Evolutionary conservation across 352 stramenopile species (phyloP).

Genomic region (Phytophthora pistaciae): DNA sequence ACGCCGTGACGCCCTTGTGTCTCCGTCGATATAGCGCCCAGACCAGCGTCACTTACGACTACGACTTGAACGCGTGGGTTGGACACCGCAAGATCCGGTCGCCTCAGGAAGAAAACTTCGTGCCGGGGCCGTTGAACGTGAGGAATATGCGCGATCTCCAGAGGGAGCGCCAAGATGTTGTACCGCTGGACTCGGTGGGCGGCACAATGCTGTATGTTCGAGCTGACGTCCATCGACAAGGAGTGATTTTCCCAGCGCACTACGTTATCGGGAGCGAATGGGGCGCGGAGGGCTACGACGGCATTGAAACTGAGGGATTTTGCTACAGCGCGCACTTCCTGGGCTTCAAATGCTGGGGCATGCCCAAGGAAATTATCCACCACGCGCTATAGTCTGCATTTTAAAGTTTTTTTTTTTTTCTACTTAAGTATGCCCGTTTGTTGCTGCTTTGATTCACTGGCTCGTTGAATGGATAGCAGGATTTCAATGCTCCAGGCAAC

Average conservation of each 20-base stretch:
- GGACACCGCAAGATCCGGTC: conserved; percentile 5
- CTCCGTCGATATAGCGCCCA: conserved; percentile 1
- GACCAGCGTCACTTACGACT: conserved; percentile 1
- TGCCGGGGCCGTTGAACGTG: background rate
- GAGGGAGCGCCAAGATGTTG: background rate
- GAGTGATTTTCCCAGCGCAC: conserved; percentile 44
- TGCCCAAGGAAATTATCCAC: conserved; percentile 42
- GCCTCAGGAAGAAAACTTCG: conserved; percentile 8
- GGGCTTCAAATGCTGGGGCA: conserved; percentile 48
- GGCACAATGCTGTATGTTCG: conserved; percentile 52
- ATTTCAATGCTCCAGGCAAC: background rate
- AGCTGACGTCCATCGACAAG: conserved; percentile 50
- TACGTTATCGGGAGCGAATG: conserved; percentile 47
- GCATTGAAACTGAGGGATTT: conserved; percentile 51
- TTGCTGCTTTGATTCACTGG: background rate
- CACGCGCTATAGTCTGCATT: conserved; percentile 9
- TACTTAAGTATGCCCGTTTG: too few relatives aligned
- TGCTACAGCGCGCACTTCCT: conserved; percentile 50
- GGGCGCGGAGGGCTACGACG: conserved; percentile 45
- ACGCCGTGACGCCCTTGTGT: conserved; percentile 19
- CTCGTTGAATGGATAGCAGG: background rate
- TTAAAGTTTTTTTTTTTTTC: background rate
- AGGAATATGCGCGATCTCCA: conserved; percentile 13
- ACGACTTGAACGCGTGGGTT: conserved; percentile 22
- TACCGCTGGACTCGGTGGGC: conserved; percentile 49